phyloP scores from a whole-genome alignment of 1,284 basidiomycete genomes.

The Mycosarcoma mackinlayi region DNA sequence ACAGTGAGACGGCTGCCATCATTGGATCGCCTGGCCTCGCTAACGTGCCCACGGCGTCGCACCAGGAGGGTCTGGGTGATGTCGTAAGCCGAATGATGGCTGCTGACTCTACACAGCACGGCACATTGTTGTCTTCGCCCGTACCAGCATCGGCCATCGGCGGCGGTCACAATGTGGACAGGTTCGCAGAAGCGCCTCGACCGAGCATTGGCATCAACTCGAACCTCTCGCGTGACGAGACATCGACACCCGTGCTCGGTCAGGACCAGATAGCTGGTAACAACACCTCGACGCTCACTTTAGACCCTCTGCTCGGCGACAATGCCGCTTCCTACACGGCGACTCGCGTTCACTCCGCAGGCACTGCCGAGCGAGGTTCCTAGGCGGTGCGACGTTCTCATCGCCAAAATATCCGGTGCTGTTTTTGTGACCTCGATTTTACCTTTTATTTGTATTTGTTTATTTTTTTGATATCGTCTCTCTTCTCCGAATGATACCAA shows the following conservation, averaged over 20 bases:
- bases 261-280: slow-evolving; percentile 3
- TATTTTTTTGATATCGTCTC: not conserved
- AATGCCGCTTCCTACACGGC: slow-evolving; percentile 15
- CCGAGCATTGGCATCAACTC: slow-evolving; percentile 33
- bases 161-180: not conserved
- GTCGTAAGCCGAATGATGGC: slow-evolving; percentile 46
- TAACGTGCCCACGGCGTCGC: slow-evolving; percentile 17
- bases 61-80: slow-evolving; percentile 41
- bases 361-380: slow-evolving; percentile 3
- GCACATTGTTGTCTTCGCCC: slow-evolving; percentile 2
- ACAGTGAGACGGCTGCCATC: slow-evolving; percentile 42
- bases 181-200: slow-evolving; percentile 21
- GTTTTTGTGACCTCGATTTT: not conserved
- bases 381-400: too few species aligned
- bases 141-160: slow-evolving; percentile 18
- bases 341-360: not conserved
- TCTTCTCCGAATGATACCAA: slow-evolving; percentile 2
- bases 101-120: slow-evolving; percentile 16
- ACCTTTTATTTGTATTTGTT: not conserved
- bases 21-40: slow-evolving; percentile 27
- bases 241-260: slow-evolving; percentile 5
- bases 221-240: slow-evolving; percentile 22
- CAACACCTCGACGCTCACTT: slow-evolving; percentile 24
- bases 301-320: slow-evolving; percentile 44
- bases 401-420: too few species aligned